Percentiles rank a stretch among this genome's conserved stretches.
phyloP scores from a whole-genome alignment of 139 green algal species.

The Nannochloris sp. region DNA sequence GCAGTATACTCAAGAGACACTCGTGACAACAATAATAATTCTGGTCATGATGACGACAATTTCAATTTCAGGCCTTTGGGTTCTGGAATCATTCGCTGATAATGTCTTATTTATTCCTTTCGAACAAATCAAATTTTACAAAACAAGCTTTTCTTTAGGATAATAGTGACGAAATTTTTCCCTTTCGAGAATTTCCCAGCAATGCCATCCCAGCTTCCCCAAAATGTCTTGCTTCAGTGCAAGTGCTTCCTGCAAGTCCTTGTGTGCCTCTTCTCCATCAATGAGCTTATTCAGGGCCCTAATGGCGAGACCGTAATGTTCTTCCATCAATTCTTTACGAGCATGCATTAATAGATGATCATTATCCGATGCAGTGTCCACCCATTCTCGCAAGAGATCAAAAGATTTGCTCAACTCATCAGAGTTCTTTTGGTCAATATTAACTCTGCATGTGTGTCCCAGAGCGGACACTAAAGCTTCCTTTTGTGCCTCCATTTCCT shows the following conservation, averaged over 20 bases:
- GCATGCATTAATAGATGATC: conserved; percentile 52
- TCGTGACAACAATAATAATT: too few relatives aligned
- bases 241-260: conserved; percentile 24
- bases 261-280: conserved; percentile 30
- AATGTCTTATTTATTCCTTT: neutral
- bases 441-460: conserved; percentile 28
- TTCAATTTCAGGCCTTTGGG: neutral
- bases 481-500: conserved; percentile 46
- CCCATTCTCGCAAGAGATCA: conserved; percentile 53
- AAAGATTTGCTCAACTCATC: neutral
- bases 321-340: conserved; percentile 31
- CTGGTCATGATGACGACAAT: too few relatives aligned
- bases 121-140: conserved; percentile 27
- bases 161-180: conserved; percentile 29
- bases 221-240: conserved; percentile 35
- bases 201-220: conserved; percentile 42
- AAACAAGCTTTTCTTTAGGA: conserved; percentile 33
- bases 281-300: conserved; percentile 30
- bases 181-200: conserved; percentile 40
- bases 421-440: conserved; percentile 31
- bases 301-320: conserved; percentile 26
- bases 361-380: conserved; percentile 41
- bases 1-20: neutral
- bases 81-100: neutral
- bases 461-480: conserved; percentile 60